Conservation (phyloP, 768 basidiomycete species). For the Phlebiopsis flavidoalba region DNA sequence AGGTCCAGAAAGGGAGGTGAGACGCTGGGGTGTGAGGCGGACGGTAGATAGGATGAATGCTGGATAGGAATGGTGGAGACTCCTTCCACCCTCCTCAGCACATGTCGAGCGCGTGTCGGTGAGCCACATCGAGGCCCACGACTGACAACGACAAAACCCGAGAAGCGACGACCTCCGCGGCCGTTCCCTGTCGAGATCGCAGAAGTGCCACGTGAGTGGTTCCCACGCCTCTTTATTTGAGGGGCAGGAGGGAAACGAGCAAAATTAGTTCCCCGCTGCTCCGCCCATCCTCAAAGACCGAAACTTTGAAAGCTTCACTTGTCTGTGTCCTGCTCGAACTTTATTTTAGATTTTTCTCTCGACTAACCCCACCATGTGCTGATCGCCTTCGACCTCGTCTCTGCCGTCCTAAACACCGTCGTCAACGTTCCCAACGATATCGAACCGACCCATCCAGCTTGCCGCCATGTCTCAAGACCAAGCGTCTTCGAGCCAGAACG, state of each 20-base stretch:
- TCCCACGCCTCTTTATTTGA: constrained; percentile 10
- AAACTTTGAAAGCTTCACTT: constrained; percentile 63
- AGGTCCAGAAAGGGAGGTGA: constrained; percentile 6
- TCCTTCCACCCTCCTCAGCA: not conserved
- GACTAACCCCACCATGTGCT: constrained; percentile 23
- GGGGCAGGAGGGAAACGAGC: constrained; percentile 5
- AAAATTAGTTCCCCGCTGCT: constrained; percentile 15
- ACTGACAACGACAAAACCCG: not conserved
- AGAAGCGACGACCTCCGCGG: not conserved
- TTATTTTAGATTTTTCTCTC: constrained; percentile 40
- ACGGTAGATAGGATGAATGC: constrained; percentile 9
- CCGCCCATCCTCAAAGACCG: constrained; percentile 26
- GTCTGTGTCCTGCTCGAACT: constrained; percentile 70
- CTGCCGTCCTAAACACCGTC: constrained; percentile 11
- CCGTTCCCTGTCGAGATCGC: constrained; percentile 2
- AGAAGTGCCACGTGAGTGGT: constrained; percentile 4
- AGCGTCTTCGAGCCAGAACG: constrained; percentile 22
- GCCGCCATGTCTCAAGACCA: constrained; percentile 25
- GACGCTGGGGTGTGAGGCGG: not conserved
- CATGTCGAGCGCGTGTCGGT: not conserved
- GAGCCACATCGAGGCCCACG: not conserved
- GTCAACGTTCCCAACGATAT: constrained; percentile 15
- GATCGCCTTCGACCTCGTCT: constrained; percentile 22
- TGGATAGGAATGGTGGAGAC: not conserved
- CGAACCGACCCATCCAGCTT: constrained; percentile 9